Evolutionary conservation across 2,329 filamentous ascomycete genomes (phyloP).

Genomic region (Raffaelea albimanens): DNA sequence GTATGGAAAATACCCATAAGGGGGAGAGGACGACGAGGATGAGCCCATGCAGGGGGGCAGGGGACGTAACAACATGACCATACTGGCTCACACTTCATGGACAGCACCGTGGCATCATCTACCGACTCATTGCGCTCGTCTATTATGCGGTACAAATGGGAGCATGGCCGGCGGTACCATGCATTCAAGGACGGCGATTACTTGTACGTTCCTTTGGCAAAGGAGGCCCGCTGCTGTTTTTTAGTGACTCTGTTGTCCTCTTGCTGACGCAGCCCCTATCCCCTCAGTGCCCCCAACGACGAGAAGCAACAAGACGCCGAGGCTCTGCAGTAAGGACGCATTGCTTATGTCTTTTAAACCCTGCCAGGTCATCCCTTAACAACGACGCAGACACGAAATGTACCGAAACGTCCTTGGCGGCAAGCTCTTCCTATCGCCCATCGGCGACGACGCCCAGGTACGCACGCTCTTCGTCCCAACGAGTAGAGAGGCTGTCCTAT

Average conservation of each 20-base stretch:
- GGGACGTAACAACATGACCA: too few species aligned
- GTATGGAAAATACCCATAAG: too few species aligned
- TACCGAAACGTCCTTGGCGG: constrained; percentile 28
- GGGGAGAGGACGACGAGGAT: too few species aligned
- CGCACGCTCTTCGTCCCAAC: too few species aligned
- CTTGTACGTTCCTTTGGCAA: constrained; percentile 1
- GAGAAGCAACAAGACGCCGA: constrained; percentile 36
- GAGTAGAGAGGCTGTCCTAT: too few species aligned
- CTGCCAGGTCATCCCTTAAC: constrained; percentile 19
- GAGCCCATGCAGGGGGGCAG: too few species aligned
- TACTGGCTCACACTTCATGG: too few species aligned
- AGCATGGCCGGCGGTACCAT: constrained; percentile 10
- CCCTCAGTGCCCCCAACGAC: constrained; percentile 34
- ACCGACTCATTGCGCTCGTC: constrained; percentile 8
- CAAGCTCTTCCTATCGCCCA: constrained; percentile 30
- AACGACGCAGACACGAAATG: constrained; percentile 18
- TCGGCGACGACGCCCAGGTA: constrained; percentile 16
- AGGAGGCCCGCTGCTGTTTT: neutral
- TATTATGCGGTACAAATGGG: constrained; percentile 7
- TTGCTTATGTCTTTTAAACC: neutral
- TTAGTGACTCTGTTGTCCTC: constrained; percentile 12
- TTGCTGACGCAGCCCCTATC: too few species aligned
- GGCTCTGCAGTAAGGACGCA: constrained; percentile 28
- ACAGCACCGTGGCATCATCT: too few species aligned
- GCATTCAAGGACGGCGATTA: constrained; percentile 5